A percentile compares a stretch with the other conserved stretches of the same genome.
phyloP scores from a whole-genome alignment of 805 yeast species.

The Metschnikowia noctiluminum region DNA sequence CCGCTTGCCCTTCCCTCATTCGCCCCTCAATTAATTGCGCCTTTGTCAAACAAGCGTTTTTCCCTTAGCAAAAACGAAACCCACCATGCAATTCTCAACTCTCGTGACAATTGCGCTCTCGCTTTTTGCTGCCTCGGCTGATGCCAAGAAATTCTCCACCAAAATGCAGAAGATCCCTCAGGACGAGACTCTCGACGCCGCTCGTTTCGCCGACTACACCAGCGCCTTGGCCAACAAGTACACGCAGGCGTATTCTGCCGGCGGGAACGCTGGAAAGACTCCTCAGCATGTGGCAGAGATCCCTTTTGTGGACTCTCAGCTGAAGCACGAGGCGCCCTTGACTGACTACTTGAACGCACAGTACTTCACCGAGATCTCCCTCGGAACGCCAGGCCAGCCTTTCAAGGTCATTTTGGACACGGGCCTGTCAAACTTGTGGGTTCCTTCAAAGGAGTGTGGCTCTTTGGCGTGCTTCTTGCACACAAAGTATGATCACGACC shows the following conservation, averaged over 20 bases:
- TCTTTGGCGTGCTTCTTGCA: constrained; percentile 96
- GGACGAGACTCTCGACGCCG: constrained; percentile 53
- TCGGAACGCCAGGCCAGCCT: constrained; percentile 91
- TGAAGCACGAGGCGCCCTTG: constrained; percentile 69
- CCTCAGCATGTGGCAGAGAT: constrained; percentile 23
- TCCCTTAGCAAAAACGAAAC: neutral
- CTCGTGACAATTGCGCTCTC: constrained; percentile 44
- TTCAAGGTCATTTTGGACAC: constrained; percentile 96
- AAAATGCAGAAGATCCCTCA: constrained; percentile 57
- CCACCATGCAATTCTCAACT: constrained; percentile 33
- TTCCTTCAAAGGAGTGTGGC: constrained; percentile 83
- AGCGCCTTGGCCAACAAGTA: constrained; percentile 61
- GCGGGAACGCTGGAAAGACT: constrained; percentile 1
- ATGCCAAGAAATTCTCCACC: constrained; percentile 53
- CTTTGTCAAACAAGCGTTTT: neutral
- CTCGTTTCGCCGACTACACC: constrained; percentile 51
- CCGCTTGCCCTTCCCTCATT: no score
- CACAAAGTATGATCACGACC: constrained; percentile 79
- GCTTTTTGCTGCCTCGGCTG: constrained; percentile 33
- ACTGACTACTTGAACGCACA: constrained; percentile 95
- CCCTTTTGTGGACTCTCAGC: constrained; percentile 16
- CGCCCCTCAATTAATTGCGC: no score
- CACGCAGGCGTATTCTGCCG: constrained; percentile 43
- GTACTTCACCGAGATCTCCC: constrained; percentile 83
- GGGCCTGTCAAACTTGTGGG: constrained; percentile 96